Evolutionary conservation across 805 yeast species (phyloP), one percentile per base, ranked within the genome.

Genomic region (Ogataea trehalophila): DNA sequence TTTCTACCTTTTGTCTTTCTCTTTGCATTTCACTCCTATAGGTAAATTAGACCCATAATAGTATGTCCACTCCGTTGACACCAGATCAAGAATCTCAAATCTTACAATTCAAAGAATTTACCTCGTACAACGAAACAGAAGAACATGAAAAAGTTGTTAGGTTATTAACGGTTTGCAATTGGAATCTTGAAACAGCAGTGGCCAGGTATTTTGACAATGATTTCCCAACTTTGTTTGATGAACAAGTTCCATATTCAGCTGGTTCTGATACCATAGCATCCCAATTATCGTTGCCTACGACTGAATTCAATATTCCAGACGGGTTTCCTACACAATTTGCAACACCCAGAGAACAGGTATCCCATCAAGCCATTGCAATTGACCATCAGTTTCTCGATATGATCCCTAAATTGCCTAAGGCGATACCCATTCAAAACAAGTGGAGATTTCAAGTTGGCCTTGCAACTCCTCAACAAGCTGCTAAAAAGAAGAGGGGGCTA

Each of bases 171-270:
- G 72, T 75, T 41, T 74, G 80, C 54, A 74, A 79, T 42, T 81
- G 82, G 82, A 75, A 82, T 56, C 58, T 85, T 43, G 87, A 83
- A 55, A 69, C 74, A 39, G 80, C 89, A 1, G 63, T 83, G 33
- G 75, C 83, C 4, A 72, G 79, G 43, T 85, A 73, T 60, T 82
- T 82, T 58, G 91, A 85, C 55, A 76, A 75, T 17, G 70, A 73
- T 43, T 70, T 79, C 65, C 69, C 69, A 3, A 55, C 65, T 1
- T 40, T 64, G 15, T 45, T 58, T 13, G 62, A 59, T 23, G 58
- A 56, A 35, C 49, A 54, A 13, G 43, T 46, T 5, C 37, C 42
- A 14, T 7, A 41, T 11, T 17, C 50, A 8, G 14, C 33, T 14
- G 17, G 31, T 9, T 26, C 37, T 18, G 14, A 33, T 20, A 16